These are phyloP conservation scores for Rugonectria rugulosa DNA, from an alignment of 2,329 filamentous ascomycete genomes.

Conservation along the genomic window DNA sequence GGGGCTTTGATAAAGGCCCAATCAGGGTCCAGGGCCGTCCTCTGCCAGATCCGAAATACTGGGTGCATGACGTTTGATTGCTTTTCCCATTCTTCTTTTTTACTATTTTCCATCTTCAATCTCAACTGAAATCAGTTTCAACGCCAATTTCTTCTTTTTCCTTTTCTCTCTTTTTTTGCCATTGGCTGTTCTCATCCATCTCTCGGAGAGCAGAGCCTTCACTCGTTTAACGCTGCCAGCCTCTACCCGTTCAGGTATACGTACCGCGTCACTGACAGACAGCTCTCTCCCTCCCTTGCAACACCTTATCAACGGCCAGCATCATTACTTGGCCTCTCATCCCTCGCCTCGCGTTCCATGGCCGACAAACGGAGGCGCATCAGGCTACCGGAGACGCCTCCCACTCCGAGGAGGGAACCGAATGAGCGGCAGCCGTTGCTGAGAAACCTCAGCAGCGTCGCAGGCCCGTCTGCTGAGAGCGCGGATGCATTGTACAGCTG, in stretches of 20 bases:
- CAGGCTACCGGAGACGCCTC: conserved; percentile 39
- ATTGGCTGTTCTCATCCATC: no score
- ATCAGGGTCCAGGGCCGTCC: conserved; percentile 26
- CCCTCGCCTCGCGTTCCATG: conserved; percentile 26
- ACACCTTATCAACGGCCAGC: no score
- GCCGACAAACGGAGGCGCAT: conserved; percentile 41
- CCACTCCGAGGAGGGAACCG: conserved; percentile 20
- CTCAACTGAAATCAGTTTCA: no score
- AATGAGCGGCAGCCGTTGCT: conserved; percentile 48
- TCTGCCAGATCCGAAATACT: conserved; percentile 27
- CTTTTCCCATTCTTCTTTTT: background rate
- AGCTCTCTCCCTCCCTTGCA: no score
- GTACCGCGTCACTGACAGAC: no score
- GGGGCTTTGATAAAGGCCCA: conserved; percentile 21
- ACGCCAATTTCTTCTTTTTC: no score
- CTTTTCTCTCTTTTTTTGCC: no score
- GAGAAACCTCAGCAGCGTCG: conserved; percentile 37
- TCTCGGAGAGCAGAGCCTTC: no score
- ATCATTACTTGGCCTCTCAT: no score
- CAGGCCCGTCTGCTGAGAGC: conserved; percentile 36
- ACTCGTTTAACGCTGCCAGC: no score
- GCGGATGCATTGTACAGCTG: conserved; percentile 58
- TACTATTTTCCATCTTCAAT: no score
- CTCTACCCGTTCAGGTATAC: no score
- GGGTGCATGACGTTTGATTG: conserved; percentile 31